Base-by-base conservation (phyloP, 169 alveolate genomes). In the Eimeria mitis region DNA sequence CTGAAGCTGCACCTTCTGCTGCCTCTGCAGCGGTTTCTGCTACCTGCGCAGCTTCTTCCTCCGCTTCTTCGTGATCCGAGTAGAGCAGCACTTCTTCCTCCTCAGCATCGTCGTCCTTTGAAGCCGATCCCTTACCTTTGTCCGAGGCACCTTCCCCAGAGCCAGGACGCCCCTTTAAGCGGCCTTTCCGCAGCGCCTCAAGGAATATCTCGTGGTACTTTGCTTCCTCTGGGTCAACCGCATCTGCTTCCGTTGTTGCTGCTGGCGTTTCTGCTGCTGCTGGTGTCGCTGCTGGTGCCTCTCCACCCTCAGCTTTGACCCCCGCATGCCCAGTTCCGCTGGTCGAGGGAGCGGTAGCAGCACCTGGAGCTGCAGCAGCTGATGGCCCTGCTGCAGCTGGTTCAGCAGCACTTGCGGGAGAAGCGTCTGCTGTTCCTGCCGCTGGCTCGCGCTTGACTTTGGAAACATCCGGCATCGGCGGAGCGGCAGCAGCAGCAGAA, bases 51-150 rank as follows among this genome's bases (percentile, higher is more conserved):
- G 63, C 94, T 21, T 89, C 97, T 54, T 75, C 96, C 42, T 76
- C 95, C 19, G 61, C 95, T 31, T 78, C 96, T 19, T 84, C 95
- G 52, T 83, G 63, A 28, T 47, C 94, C 40, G 92, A 87, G 47
- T 52, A 76, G 9, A 89, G 65, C 61, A 71, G 71, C 75, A 47
- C 95, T 40, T 88, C 97, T 42, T 95, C 97, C 37, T 95, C 96
- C 49, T 89, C 95, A n/a, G 8, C 91, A 47, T 81, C 87, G 3
- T 34, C 96, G 2, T 59, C 73, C 31, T 76, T 13, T 23, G 63
- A 13, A 14, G 16, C 63, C n/a, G 21, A 25, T 28, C 75, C 78
- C 71, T 37, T 11, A 9, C 73, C 90, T 21, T 84, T 85, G 42
- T 59, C 90, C 34, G 34, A 44, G 65, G 59, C 76, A 49, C 73